These are phyloP conservation scores for Prunus davidiana DNA, from an alignment of 306 rosid species.

Conservation along the genomic window DNA sequence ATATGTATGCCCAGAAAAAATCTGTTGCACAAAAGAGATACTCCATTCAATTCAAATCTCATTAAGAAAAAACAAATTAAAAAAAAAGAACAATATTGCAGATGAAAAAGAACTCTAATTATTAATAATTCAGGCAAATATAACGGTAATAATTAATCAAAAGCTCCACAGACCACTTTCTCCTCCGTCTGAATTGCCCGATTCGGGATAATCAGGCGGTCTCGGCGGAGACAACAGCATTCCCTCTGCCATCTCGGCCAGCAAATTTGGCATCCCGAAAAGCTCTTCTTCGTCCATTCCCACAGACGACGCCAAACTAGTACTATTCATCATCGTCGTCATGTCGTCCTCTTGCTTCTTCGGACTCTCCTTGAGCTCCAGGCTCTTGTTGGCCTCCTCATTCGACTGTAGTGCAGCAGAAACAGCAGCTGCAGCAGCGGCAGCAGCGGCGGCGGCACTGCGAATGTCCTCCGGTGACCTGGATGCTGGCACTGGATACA, in stretches of 20 bases:
- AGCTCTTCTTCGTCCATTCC: slow-evolving; percentile 71
- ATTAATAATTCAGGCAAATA: no score
- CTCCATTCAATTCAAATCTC: no score
- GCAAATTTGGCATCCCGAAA: slow-evolving; percentile 71
- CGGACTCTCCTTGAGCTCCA: not conserved
- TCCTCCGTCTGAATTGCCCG: slow-evolving; percentile 35
- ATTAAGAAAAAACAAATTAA: no score
- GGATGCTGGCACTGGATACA: slow-evolving; percentile 57
- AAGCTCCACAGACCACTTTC: slow-evolving; percentile 59
- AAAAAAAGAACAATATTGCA: no score
- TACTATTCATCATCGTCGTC: not conserved
- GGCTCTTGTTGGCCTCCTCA: not conserved
- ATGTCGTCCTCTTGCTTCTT: not conserved
- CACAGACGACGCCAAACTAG: not conserved
- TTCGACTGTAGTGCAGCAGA: not conserved
- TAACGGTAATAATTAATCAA: no score
- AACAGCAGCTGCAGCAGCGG: not conserved
- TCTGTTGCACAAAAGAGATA: no score
- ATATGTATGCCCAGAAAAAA: no score
- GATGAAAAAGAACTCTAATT: no score
- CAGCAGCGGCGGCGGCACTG: slow-evolving; percentile 46
- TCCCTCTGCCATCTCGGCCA: slow-evolving; percentile 85
- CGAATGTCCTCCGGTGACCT: slow-evolving; percentile 58
- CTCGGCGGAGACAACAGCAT: slow-evolving; percentile 87
- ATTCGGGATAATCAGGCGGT: slow-evolving; percentile 26